A percentile compares a stretch with the other conserved stretches of the same genome.
Evolutionary conservation across 164 flowering plant species (phyloP).

Genomic region (Macadamia integrifolia): DNA sequence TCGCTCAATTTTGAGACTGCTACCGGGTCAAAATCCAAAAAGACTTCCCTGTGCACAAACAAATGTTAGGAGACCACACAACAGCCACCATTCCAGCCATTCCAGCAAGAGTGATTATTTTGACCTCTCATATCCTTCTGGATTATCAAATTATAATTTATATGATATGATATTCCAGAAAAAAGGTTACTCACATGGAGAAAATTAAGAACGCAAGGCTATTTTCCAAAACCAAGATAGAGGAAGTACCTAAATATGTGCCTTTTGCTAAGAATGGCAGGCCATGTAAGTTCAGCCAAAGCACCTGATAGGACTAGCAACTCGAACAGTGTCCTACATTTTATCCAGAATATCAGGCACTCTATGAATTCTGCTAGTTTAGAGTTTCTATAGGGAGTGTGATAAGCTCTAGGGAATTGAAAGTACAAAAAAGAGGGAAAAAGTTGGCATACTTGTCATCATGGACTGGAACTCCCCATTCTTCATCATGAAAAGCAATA

Average conservation of each 20-base stretch:
- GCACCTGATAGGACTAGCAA: conserved; percentile 56
- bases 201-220: neutral
- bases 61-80: neutral
- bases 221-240: neutral
- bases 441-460: conserved; percentile 55
- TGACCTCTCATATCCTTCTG: neutral
- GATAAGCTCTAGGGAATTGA: neutral
- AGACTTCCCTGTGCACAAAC: conserved; percentile 28
- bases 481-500: conserved; percentile 75
- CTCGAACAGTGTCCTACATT: conserved; percentile 60
- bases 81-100: too few species aligned
- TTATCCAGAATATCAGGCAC: neutral
- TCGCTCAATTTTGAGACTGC: conserved; percentile 29
- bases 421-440: neutral
- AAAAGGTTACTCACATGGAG: neutral
- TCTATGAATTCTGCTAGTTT: neutral
- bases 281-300: conserved; percentile 74
- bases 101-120: too few species aligned
- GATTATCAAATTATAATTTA: neutral
- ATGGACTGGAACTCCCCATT: conserved; percentile 84
- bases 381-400: neutral
- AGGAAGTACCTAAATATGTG: conserved; percentile 47
- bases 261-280: conserved; percentile 53
- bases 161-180: neutral
- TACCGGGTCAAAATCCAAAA: conserved; percentile 31